Percentiles rank a stretch among this genome's conserved stretches.
Conservation (phyloP, 2,329 filamentous ascomycete species). For the Beauveria medogensis region DNA sequence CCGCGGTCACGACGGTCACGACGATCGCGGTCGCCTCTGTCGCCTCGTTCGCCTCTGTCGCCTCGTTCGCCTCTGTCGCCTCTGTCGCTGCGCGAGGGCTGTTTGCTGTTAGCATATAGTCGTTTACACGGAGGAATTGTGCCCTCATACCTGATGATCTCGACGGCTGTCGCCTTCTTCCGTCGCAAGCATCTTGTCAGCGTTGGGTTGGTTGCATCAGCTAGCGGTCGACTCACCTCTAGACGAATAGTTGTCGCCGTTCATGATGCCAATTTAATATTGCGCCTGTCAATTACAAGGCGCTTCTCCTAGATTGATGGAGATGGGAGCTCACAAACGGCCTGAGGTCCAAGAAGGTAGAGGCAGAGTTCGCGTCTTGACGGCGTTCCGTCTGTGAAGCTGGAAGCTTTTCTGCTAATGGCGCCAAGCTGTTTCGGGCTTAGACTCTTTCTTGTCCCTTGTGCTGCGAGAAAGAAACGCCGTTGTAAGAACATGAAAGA, state of each 20-base stretch:
- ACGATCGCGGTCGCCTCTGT: constrained; percentile 28
- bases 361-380: constrained; percentile 11
- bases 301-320: constrained; percentile 13
- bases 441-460: not conserved
- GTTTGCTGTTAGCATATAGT: constrained; percentile 15
- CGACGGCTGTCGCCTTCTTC: constrained; percentile 45
- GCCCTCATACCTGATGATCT: constrained; percentile 43
- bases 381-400: constrained; percentile 3
- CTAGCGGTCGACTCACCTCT: constrained; percentile 50
- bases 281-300: constrained; percentile 12
- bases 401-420: constrained; percentile 13
- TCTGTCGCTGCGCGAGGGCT: constrained; percentile 24
- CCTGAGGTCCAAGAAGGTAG: not conserved
- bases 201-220: constrained; percentile 15
- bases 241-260: constrained; percentile 75
- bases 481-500: not conserved
- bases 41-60: constrained; percentile 18
- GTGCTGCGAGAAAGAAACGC: not conserved
- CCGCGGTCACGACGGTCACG: constrained; percentile 24
- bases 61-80: constrained; percentile 24
- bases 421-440: constrained; percentile 4
- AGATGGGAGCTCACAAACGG: constrained; percentile 13
- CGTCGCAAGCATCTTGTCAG: constrained; percentile 15
- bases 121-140: not conserved
- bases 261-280: constrained; percentile 48